Evolutionary conservation across 1,139 yeast genomes (phyloP).

Genomic region (Nadsonia commutata): DNA sequence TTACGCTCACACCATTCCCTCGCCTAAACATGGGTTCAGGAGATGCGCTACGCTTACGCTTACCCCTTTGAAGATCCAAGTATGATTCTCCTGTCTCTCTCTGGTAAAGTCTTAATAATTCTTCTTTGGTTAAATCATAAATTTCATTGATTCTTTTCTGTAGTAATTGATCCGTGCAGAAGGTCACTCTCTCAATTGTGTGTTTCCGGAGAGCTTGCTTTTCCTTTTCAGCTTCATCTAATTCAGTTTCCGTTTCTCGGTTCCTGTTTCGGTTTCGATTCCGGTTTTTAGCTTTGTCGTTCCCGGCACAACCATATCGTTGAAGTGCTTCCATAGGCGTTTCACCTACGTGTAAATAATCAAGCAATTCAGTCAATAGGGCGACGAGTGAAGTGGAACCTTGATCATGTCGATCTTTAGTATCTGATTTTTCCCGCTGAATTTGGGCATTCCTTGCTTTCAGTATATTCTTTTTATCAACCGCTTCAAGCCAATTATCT

Average conservation of each 20-base stretch:
- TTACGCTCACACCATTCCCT: constrained; percentile 20
- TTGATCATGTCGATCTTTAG: constrained; percentile 5
- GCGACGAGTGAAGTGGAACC: constrained; percentile 9
- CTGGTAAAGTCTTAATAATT: constrained; percentile 38
- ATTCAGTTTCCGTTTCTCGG: constrained; percentile 7
- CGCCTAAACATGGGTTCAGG: constrained; percentile 7
- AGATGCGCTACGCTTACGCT: constrained; percentile 9
- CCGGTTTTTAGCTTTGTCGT: constrained; percentile 7
- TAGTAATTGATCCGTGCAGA: constrained; percentile 32
- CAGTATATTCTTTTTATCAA: constrained; percentile 32
- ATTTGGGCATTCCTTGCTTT: constrained; percentile 28
- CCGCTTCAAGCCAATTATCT: constrained; percentile 35
- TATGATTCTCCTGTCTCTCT: constrained; percentile 33
- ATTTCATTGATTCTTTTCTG: constrained; percentile 28
- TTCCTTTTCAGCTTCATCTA: constrained; percentile 4
- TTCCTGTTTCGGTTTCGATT: constrained; percentile 6
- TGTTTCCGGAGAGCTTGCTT: constrained; percentile 5
- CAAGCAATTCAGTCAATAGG: constrained; percentile 28
- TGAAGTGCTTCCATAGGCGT: constrained; percentile 45
- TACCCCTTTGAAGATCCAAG: constrained; percentile 12
- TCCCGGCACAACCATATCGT: constrained; percentile 10
- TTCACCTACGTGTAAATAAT: constrained; percentile 42
- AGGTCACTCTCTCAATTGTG: constrained; percentile 33
- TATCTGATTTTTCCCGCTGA: constrained; percentile 25
- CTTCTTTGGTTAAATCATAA: constrained; percentile 46